phyloP scores from a whole-genome alignment of 2,329 filamentous ascomycete genomes.

The Beauveria caledonica region DNA sequence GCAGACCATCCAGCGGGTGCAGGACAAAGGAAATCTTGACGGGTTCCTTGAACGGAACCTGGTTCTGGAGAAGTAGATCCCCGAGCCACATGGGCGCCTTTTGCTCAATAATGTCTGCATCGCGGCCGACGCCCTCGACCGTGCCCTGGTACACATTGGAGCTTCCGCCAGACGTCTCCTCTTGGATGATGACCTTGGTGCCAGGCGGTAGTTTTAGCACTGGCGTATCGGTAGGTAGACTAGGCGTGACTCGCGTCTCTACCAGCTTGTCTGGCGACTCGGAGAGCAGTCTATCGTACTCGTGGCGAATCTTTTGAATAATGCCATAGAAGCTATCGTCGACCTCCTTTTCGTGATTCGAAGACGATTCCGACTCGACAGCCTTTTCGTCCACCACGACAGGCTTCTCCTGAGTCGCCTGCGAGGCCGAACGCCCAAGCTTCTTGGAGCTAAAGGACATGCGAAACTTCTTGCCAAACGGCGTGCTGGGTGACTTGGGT shows the following conservation, averaged over 20 bases:
- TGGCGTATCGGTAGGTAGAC: conserved; percentile 64
- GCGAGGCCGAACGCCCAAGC: conserved; percentile 58
- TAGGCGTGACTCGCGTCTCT: conserved; percentile 59
- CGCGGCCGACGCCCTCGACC: conserved; percentile 65
- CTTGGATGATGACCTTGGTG: conserved; percentile 61
- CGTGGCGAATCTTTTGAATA: conserved; percentile 62
- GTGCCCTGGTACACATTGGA: conserved; percentile 89
- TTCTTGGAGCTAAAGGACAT: conserved; percentile 83
- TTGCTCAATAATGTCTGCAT: conserved; percentile 78
- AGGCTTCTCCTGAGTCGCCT: conserved; percentile 58
- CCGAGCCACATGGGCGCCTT: conserved; percentile 87
- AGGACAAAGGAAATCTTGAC: conserved; percentile 94
- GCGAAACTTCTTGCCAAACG: conserved; percentile 82
- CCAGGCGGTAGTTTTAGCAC: conserved; percentile 62
- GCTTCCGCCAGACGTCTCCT: conserved; percentile 57
- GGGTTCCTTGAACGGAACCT: conserved; percentile 78
- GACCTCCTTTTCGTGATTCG: conserved; percentile 60
- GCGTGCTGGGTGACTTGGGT: conserved; percentile 48
- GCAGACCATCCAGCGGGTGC: conserved; percentile 68
- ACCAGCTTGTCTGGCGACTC: conserved; percentile 47
- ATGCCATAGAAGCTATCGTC: conserved; percentile 69
- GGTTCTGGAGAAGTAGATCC: conserved; percentile 77
- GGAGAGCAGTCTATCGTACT: conserved; percentile 60
- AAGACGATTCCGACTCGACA: conserved; percentile 56
- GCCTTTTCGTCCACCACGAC: conserved; percentile 68